Evolutionary conservation across 2,329 filamentous ascomycete species (phyloP).

Genomic region (Penicillium sp.): DNA sequence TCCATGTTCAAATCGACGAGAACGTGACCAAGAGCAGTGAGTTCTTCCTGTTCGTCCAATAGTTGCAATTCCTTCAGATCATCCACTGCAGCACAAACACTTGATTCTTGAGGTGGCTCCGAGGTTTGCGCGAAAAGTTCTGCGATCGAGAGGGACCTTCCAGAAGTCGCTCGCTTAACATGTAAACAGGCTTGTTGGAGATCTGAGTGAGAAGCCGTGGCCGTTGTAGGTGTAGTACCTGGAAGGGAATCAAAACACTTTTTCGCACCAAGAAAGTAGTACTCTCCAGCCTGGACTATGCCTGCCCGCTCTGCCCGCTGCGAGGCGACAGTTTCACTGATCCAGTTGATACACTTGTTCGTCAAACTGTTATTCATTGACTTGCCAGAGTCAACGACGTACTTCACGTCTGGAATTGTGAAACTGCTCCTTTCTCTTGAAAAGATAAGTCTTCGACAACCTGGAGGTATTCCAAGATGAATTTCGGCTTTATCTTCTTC

Average conservation of each 20-base stretch:
- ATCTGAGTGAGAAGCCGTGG: slow-evolving; percentile 44
- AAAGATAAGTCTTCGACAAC: slow-evolving; percentile 50
- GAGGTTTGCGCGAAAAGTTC: slow-evolving; percentile 46
- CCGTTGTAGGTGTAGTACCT: slow-evolving; percentile 30
- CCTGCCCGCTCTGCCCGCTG: slow-evolving; percentile 53
- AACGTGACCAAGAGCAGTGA: slow-evolving; percentile 50
- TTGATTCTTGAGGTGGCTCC: slow-evolving; percentile 43
- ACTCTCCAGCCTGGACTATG: slow-evolving; percentile 49
- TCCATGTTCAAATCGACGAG: slow-evolving; percentile 45
- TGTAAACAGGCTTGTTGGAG: slow-evolving; percentile 47
- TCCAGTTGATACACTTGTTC: slow-evolving; percentile 43
- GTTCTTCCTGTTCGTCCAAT: slow-evolving; percentile 42
- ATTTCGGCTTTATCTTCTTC: not conserved
- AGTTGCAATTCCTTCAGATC: slow-evolving; percentile 39
- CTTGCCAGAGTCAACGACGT: slow-evolving; percentile 51
- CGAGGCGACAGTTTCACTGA: slow-evolving; percentile 47
- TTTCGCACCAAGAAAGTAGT: slow-evolving; percentile 49
- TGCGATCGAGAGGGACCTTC: slow-evolving; percentile 33
- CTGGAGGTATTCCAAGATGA: slow-evolving; percentile 30
- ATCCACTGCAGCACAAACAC: slow-evolving; percentile 39
- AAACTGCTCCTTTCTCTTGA: slow-evolving; percentile 53
- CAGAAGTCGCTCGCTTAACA: slow-evolving; percentile 41
- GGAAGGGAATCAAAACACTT: slow-evolving; percentile 35
- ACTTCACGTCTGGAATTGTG: slow-evolving; percentile 52
- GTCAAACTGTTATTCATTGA: slow-evolving; percentile 34